Percentiles rank a stretch among this genome's conserved stretches.
These are phyloP conservation scores for Diaporthe ampelina DNA, from an alignment of 2,329 filamentous ascomycete species.

Conservation along the genomic window DNA sequence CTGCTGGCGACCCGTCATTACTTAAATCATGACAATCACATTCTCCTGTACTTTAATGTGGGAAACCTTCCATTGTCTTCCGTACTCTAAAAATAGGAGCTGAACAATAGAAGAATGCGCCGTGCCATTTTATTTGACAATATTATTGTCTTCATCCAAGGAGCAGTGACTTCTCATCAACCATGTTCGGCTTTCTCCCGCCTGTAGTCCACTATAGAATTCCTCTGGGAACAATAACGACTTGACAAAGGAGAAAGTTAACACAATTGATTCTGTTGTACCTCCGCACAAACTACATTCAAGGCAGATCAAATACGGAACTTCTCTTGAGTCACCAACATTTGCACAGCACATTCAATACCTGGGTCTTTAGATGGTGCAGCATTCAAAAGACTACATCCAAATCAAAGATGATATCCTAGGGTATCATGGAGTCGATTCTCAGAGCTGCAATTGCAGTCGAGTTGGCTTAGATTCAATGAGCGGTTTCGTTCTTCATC, in stretches of 20 bases:
- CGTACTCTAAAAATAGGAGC: not conserved
- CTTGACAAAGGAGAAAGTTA: not conserved
- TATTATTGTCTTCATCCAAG: not conserved
- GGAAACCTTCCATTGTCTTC: not conserved
- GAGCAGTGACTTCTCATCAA: not conserved
- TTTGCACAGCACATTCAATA: not conserved
- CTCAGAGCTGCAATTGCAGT: not conserved
- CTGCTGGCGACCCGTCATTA: too few species aligned
- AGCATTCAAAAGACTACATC: not conserved
- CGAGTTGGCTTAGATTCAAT: too few species aligned
- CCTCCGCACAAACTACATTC: not conserved
- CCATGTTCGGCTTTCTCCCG: not conserved
- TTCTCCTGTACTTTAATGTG: not conserved
- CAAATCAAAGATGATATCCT: not conserved
- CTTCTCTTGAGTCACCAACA: not conserved
- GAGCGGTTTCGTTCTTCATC: too few species aligned
- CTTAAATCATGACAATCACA: not conserved
- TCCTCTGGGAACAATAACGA: not conserved
- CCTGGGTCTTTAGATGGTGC: not conserved
- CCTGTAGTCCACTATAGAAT: not conserved
- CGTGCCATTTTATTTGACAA: not conserved
- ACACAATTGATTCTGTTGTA: not conserved
- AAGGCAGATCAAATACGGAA: not conserved
- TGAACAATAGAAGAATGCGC: not conserved
- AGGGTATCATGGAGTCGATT: too few species aligned